Evolutionary conservation across 768 basidiomycete genomes (phyloP).

Genomic region (Pholiota conissans): DNA sequence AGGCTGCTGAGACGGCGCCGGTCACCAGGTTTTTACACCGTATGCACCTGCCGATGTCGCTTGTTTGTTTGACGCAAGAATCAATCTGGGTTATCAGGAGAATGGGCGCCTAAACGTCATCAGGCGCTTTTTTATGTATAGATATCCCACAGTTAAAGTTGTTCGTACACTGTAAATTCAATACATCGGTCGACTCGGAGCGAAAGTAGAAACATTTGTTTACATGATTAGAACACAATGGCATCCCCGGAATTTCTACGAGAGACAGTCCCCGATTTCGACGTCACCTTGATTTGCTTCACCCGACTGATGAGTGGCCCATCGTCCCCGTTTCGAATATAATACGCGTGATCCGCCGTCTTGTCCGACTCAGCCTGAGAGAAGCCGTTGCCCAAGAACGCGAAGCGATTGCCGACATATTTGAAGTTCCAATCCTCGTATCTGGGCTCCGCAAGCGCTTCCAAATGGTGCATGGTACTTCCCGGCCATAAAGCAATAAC

Average conservation of each 20-base stretch:
- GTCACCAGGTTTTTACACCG: neutral
- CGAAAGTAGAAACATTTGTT: too few relatives aligned
- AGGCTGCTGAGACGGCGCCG: neutral
- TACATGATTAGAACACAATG: too few relatives aligned
- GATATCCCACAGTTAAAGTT: too few relatives aligned
- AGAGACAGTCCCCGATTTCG: neutral
- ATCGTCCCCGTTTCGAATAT: slow-evolving; percentile 21
- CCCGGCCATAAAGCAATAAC: slow-evolving; percentile 30
- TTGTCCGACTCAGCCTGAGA: slow-evolving; percentile 28
- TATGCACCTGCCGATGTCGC: too few relatives aligned
- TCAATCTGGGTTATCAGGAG: too few relatives aligned
- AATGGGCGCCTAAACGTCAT: too few relatives aligned
- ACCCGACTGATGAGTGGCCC: slow-evolving; percentile 13
- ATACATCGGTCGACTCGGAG: too few relatives aligned
- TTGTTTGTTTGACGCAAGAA: too few relatives aligned
- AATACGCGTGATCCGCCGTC: slow-evolving; percentile 29
- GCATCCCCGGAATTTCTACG: too few relatives aligned
- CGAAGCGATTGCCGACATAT: slow-evolving; percentile 29
- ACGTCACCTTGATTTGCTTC: slow-evolving; percentile 12
- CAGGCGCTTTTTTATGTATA: too few relatives aligned
- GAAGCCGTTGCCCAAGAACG: slow-evolving; percentile 27
- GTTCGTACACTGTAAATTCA: too few relatives aligned
- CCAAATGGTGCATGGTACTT: slow-evolving; percentile 30
- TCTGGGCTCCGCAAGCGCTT: slow-evolving; percentile 26
- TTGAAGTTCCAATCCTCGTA: slow-evolving; percentile 31